Evolutionary conservation across 2,329 filamentous ascomycete species (phyloP).

Genomic region (Trichoderma atroviride): DNA sequence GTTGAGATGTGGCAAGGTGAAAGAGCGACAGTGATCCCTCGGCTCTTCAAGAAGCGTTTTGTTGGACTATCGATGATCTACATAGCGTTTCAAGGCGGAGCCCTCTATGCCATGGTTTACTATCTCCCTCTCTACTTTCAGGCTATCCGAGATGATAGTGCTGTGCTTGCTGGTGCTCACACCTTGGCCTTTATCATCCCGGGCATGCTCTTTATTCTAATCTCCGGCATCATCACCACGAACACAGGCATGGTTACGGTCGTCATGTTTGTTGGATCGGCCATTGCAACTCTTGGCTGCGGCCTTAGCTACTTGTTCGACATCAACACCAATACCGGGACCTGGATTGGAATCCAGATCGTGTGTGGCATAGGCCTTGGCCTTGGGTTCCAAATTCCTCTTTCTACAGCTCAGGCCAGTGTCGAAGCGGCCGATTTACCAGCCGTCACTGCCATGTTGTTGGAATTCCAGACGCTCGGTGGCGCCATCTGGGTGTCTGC

Average conservation of each 20-base stretch:
- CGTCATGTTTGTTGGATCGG: conserved; percentile 39
- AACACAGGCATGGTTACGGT: conserved; percentile 45
- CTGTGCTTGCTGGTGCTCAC: conserved; percentile 43
- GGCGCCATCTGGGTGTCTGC: conserved; percentile 12
- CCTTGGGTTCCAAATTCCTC: conserved; percentile 48
- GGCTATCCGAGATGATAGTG: conserved; percentile 39
- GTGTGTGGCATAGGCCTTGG: conserved; percentile 51
- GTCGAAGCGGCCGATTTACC: conserved; percentile 5
- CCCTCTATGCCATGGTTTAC: conserved; percentile 45
- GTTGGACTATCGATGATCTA: conserved; percentile 38
- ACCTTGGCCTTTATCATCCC: conserved; percentile 43
- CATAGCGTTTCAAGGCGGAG: conserved; percentile 42
- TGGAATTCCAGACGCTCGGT: background rate
- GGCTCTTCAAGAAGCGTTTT: conserved; percentile 40
- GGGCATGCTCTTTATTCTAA: conserved; percentile 11
- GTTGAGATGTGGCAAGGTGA: conserved; percentile 45
- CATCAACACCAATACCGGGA: conserved; percentile 24
- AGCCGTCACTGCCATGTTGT: conserved; percentile 7
- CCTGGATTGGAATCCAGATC: conserved; percentile 38
- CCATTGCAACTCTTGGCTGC: conserved; percentile 39
- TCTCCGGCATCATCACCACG: conserved; percentile 33
- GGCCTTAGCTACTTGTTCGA: conserved; percentile 46
- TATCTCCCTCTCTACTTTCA: conserved; percentile 47
- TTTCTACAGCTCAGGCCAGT: conserved; percentile 44
- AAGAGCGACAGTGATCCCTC: conserved; percentile 42